Evolutionary conservation across 192 early-diverging fungal species (phyloP), one percentile per base, ranked within the genome.

Genomic region (Spizellomyces punctatus): DNA sequence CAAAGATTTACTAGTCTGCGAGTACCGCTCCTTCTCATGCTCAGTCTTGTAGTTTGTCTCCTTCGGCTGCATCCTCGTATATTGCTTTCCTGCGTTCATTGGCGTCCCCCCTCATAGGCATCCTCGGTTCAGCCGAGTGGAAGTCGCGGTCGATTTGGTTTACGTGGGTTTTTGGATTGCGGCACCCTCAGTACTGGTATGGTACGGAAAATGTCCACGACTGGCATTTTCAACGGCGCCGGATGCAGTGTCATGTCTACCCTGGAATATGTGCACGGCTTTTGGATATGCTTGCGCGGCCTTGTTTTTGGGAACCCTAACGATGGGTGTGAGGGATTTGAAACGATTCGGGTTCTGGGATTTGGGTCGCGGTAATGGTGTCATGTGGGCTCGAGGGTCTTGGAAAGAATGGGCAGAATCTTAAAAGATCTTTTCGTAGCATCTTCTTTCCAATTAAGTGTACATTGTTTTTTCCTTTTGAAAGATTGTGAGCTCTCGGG

Each of bases 1-100:
- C 9, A 19, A 36, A 46, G 19, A 10, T 42, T 46, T 5, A 10
- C 59, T 14, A 17, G 41, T 70, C 5, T 14, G 52, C 59, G 9
- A 14, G n/a, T 17, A 36, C 9, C 0, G 1, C 56, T 43, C n/a
- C 21, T 36, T 44, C 14, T 56, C 27, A 36, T 36, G 27, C 27
- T 36, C 27, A 36, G 58, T 43, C 17, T n/a, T n/a, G 14, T 42
- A 82, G 82, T 82, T 84, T 44, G 67, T 80, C 36, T 84, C 82
- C 6, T 78, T 82, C 61, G 62, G 81, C 16, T 77, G 78, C 71
- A 68, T 84, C 43, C n/a, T 84, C 10, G 78, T 82, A 12, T 84
- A 84, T 72, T 72, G 65, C 48, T 75, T 80, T 58, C 82, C 82
- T 16, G 72, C 80, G 10, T 77, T 65, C 48, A 73, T 80, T 58